These are phyloP conservation scores for Pogostemon cablin DNA, from an alignment of 257 asterid genomes.

Conservation along the genomic window DNA sequence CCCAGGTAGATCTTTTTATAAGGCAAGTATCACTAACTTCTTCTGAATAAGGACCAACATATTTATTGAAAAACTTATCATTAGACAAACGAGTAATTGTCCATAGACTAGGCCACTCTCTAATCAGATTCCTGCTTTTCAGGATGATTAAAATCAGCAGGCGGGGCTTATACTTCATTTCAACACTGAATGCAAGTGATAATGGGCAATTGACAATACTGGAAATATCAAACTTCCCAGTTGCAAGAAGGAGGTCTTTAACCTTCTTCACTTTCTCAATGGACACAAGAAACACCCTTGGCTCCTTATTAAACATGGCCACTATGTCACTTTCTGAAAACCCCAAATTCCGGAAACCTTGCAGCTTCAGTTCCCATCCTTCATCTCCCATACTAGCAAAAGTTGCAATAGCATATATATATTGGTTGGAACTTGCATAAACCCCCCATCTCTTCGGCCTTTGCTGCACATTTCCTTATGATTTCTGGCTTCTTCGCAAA, in stretches of 20 bases:
- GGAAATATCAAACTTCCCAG: constrained; percentile 29
- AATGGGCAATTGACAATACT: constrained; percentile 22
- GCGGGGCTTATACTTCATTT: constrained; percentile 41
- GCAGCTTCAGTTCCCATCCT: not conserved
- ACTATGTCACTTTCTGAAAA: constrained; percentile 36
- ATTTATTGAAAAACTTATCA: constrained; percentile 24
- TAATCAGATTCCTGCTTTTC: constrained; percentile 28
- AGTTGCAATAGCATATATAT: not conserved
- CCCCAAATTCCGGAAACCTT: constrained; percentile 33
- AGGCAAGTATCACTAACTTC: not conserved
- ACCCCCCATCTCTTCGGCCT: constrained; percentile 30
- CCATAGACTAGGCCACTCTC: constrained; percentile 32
- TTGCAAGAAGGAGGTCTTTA: constrained; percentile 31
- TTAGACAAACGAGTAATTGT: not conserved
- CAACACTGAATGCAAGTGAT: constrained; percentile 34
- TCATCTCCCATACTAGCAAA: constrained; percentile 23
- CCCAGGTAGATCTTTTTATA: not conserved
- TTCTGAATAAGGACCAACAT: constrained; percentile 21
- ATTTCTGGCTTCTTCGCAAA: constrained; percentile 13
- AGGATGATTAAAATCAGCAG: constrained; percentile 35
- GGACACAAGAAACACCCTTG: constrained; percentile 34
- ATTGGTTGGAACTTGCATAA: constrained; percentile 25
- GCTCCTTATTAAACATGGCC: constrained; percentile 32
- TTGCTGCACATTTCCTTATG: constrained; percentile 14
- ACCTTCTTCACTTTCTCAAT: constrained; percentile 32